Conservation (phyloP, 129 eudicot genomes). For the carrot (Daucus carota) region DNA sequence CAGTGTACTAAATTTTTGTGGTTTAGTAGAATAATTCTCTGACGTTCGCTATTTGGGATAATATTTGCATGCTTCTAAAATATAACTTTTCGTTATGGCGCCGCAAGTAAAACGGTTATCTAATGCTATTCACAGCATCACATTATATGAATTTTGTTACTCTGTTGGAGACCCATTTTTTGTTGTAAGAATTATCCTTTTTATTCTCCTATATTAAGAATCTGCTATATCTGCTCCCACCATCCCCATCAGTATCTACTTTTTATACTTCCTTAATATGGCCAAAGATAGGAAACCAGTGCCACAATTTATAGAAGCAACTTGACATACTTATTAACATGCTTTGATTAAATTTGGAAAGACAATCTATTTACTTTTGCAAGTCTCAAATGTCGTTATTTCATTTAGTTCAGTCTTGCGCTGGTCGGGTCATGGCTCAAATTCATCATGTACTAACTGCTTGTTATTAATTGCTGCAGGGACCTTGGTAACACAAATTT, state of each 20-base stretch:
- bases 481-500: conserved; percentile 91
- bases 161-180: not conserved
- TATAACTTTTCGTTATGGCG: not conserved
- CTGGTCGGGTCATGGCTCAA: not conserved
- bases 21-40: not conserved
- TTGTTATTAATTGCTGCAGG: conserved; percentile 32
- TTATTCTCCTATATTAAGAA: not conserved
- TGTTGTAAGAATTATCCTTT: not conserved
- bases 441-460: not conserved
- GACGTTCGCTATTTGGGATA: not conserved
- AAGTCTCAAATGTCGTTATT: not conserved
- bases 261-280: not conserved
- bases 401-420: not conserved
- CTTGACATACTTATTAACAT: not conserved
- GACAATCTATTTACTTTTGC: too few species aligned
- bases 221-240: not conserved
- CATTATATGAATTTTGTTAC: not conserved
- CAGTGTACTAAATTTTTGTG: not conserved
- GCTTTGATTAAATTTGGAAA: too few species aligned
- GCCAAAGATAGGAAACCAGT: not conserved
- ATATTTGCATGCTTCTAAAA: not conserved
- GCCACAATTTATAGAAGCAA: not conserved
- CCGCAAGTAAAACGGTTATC: not conserved
- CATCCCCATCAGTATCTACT: too few species aligned
- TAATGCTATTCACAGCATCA: not conserved